Evolutionary conservation across 2,329 filamentous ascomycete species (phyloP).

Genomic region (Raffaelea arxii): DNA sequence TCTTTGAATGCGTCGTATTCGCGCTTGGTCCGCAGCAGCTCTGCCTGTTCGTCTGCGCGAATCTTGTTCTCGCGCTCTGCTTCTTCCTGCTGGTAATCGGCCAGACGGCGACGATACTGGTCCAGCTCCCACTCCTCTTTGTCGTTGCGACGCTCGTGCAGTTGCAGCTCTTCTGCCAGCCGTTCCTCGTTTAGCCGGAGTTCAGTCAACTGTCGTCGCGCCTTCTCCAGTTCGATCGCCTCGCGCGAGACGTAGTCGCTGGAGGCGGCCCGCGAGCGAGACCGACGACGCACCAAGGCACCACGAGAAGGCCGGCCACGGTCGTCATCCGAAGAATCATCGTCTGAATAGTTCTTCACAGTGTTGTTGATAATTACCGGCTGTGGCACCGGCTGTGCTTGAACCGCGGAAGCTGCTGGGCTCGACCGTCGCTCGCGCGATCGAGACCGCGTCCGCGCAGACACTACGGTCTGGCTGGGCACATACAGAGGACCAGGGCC

Average conservation of each 20-base stretch:
- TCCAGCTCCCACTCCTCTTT: constrained; percentile 30
- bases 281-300: constrained; percentile 16
- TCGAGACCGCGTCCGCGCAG: constrained; percentile 29
- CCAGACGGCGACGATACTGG: constrained; percentile 31
- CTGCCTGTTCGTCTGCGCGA: constrained; percentile 23
- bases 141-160: constrained; percentile 39
- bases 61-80: constrained; percentile 22
- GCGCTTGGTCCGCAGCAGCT: constrained; percentile 15
- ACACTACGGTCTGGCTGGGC: constrained; percentile 37
- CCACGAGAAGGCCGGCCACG: constrained; percentile 6
- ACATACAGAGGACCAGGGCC: constrained; percentile 31
- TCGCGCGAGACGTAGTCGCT: constrained; percentile 29
- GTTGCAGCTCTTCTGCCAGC: constrained; percentile 33
- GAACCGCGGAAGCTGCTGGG: constrained; percentile 21
- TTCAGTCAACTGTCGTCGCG: constrained; percentile 33
- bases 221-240: constrained; percentile 26
- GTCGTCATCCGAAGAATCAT: constrained; percentile 21
- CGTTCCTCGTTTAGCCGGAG: constrained; percentile 32
- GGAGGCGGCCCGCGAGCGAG: constrained; percentile 14
- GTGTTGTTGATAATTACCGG: constrained; percentile 51
- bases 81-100: constrained; percentile 30
- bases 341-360: constrained; percentile 29
- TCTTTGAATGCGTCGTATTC: constrained; percentile 30
- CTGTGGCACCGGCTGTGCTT: not conserved
- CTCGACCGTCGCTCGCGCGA: constrained; percentile 37